Evolutionary conservation across 2,329 filamentous ascomycete species (phyloP), one percentile per base, ranked within the genome.

Genomic region (Talaromyces sp.): DNA sequence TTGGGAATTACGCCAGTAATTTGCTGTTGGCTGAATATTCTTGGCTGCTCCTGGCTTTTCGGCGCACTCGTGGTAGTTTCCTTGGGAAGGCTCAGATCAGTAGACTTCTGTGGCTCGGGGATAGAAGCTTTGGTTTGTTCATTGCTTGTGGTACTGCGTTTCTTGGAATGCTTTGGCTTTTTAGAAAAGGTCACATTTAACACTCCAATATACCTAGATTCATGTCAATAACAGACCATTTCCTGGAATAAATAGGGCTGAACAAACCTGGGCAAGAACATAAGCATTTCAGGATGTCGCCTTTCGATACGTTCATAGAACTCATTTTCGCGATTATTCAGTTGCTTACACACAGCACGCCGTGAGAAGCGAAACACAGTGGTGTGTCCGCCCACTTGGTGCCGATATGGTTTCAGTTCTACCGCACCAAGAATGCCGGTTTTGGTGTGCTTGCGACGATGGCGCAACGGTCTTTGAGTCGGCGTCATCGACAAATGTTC

Each of bases 301-400:
- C 87, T 87, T 79, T 99, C 95, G 69, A 98, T 91, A 60, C 89
- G 95, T 77, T 99, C 95, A 76, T 99, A 99, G 73, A 99, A 99
- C 77, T 96, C 92, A 76, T 99, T 99, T 74, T 99, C 95, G 70
- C 94, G 86, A 74, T 96, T 99, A 76, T 96, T 99, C 71, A 99
- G 85, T 78, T 97, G 92, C 78, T 99, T 99, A 82, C 95, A 99
- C 10, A 99, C 93, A 61, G 95, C 95, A 69, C 93, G 87, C 67
- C 92, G 88, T 18, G 95, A 98, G 73, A 99, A 98, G 50, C 94
- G 89, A 85, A 96, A 99, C 40, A 99, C 85, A 0, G 94, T 97
- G 6, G 92, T 97, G 75, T 99, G 95, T 0, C 95, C 95, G 62
- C 95, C 95, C 60, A 99, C 95, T 77, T 99, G 95, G 77, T 99